These are phyloP conservation scores for Phyllosticta capitalensis DNA, from an alignment of 2,329 filamentous ascomycete genomes.

Conservation along the genomic window DNA sequence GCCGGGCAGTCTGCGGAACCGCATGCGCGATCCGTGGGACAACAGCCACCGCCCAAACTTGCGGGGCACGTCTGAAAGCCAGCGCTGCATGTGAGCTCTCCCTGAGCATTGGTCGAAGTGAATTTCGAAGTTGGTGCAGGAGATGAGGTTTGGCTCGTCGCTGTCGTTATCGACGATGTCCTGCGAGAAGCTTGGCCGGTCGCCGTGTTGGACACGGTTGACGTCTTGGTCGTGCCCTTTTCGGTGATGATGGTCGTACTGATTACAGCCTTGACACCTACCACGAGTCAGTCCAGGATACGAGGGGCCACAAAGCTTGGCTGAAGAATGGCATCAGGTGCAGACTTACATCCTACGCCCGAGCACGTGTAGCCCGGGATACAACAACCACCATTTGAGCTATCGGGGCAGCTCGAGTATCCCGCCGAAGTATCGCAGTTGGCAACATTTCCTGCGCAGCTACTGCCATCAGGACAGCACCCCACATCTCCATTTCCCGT, in stretches of 20 bases:
- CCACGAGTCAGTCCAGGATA: background rate
- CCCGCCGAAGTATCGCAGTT: conserved; percentile 48
- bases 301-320: background rate
- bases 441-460: conserved; percentile 54
- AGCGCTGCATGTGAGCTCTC: conserved; percentile 28
- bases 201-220: conserved; percentile 10
- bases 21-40: conserved; percentile 36
- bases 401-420: conserved; percentile 55
- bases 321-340: background rate
- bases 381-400: conserved; percentile 65
- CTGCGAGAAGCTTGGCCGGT: conserved; percentile 1
- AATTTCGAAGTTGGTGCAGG: background rate
- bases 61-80: conserved; percentile 38
- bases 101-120: background rate
- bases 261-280: conserved; percentile 16
- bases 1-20: conserved; percentile 31
- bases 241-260: conserved; percentile 16
- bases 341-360: conserved; percentile 54
- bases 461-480: conserved; percentile 59
- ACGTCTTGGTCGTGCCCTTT: conserved; percentile 10
- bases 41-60: conserved; percentile 41
- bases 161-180: conserved; percentile 14
- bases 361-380: conserved; percentile 61
- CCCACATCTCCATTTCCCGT: conserved; percentile 58
- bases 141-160: conserved; percentile 25